Conservation (phyloP, 768 basidiomycete species). For the Krasilnikovozyma curviuscula region DNA sequence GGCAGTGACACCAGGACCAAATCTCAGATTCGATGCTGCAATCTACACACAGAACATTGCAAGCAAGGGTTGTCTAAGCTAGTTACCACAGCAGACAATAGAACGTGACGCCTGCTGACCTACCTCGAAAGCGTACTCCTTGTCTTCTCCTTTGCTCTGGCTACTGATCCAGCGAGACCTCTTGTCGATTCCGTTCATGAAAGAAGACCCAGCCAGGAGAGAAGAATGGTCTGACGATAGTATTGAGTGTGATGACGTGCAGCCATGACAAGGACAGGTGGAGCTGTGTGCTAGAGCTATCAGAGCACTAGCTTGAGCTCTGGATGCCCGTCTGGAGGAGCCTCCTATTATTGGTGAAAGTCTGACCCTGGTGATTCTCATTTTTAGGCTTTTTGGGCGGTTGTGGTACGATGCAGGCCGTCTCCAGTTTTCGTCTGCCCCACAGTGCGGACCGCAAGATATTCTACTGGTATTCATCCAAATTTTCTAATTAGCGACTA, state of each 20-base stretch:
- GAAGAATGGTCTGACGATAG: background rate
- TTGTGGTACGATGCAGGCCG: background rate
- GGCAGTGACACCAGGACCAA: conserved; percentile 21
- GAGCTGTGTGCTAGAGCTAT: background rate
- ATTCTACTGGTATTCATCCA: background rate
- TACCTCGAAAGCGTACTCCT: conserved; percentile 25
- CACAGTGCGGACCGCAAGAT: background rate
- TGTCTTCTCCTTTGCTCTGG: conserved; percentile 17
- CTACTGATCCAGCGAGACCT: conserved; percentile 3
- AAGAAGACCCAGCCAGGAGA: background rate
- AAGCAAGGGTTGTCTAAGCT: background rate
- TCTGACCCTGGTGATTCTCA: background rate
- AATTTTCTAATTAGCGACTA: background rate
- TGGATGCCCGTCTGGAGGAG: background rate
- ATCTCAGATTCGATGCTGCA: conserved; percentile 24
- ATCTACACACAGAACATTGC: conserved; percentile 13
- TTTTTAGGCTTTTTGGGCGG: background rate
- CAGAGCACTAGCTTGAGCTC: background rate
- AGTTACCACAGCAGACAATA: background rate
- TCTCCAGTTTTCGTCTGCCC: too few relatives aligned
- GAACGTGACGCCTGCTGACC: background rate
- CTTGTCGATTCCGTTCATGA: too few relatives aligned
- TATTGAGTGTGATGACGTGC: background rate
- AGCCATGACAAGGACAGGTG: background rate
- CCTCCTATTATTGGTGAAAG: background rate